Conservation (phyloP, 192 early-diverging fungal species). For the Coemansia sp. region DNA sequence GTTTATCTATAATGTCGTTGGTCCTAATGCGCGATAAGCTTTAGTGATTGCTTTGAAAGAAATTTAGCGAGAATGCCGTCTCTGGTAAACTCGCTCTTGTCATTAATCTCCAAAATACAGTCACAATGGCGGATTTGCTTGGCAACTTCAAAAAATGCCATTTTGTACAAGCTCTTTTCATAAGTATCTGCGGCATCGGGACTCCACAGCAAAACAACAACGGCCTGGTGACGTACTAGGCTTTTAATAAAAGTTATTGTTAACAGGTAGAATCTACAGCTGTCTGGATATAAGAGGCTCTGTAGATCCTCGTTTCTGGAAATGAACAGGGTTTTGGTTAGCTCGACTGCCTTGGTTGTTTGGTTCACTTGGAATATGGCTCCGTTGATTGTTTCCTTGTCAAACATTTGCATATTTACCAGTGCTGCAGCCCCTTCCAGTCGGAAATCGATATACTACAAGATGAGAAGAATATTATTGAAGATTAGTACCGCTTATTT, state of each 20-base stretch:
- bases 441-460: background rate
- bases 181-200: constrained; percentile 15
- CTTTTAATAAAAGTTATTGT: background rate
- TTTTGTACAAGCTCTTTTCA: constrained; percentile 15
- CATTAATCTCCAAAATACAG: constrained; percentile 19
- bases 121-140: constrained; percentile 16
- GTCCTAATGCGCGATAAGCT: background rate
- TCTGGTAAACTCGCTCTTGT: constrained; percentile 20
- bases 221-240: background rate
- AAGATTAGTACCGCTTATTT: background rate
- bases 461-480: background rate
- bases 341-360: background rate
- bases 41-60: background rate
- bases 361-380: constrained; percentile 14
- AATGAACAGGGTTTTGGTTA: background rate
- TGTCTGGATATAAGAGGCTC: background rate
- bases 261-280: constrained; percentile 4
- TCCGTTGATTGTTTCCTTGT: constrained; percentile 4
- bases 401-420: constrained; percentile 21
- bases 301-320: background rate
- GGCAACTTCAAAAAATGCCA: background rate
- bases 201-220: constrained; percentile 14
- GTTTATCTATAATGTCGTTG: background rate
- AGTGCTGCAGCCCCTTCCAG: constrained; percentile 15
- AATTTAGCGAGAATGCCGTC: constrained; percentile 3